Evolutionary conservation across 495 filamentous ascomycete genomes (phyloP).

Genomic region (Xylaria grammica): DNA sequence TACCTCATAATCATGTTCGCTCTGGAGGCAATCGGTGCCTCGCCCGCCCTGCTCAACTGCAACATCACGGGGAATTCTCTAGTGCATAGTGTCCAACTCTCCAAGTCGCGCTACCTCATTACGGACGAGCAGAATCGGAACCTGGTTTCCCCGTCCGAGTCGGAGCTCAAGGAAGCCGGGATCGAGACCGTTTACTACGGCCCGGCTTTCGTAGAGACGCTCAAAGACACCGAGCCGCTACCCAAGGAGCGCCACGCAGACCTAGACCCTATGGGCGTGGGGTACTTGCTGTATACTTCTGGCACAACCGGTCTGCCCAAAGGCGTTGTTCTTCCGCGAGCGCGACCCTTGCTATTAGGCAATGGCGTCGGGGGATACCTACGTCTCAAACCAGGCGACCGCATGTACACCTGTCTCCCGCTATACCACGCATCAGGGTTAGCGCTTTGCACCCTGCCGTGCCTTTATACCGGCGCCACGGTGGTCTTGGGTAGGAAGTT

Average conservation of each 20-base stretch:
- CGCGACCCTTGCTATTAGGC: slow-evolving; percentile 28
- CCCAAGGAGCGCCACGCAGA: slow-evolving; percentile 27
- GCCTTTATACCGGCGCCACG: slow-evolving; percentile 60
- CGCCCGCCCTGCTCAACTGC: slow-evolving; percentile 49
- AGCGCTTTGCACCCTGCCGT: slow-evolving; percentile 53
- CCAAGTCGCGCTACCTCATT: slow-evolving; percentile 37
- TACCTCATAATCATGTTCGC: slow-evolving; percentile 52
- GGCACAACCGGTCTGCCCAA: slow-evolving; percentile 62
- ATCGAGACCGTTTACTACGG: slow-evolving; percentile 38
- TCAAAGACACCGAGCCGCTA: slow-evolving; percentile 28
- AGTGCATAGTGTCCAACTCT: slow-evolving; percentile 42
- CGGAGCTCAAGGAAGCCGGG: slow-evolving; percentile 30
- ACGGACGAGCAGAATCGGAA: slow-evolving; percentile 35
- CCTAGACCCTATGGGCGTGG: slow-evolving; percentile 19
- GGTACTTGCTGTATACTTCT: slow-evolving; percentile 32
- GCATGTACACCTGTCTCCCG: slow-evolving; percentile 80
- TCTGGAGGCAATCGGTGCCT: slow-evolving; percentile 52
- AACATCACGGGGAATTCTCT: slow-evolving; percentile 43
- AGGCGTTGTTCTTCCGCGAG: slow-evolving; percentile 41
- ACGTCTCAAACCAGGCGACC: slow-evolving; percentile 40
- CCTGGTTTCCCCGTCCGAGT: slow-evolving; percentile 36
- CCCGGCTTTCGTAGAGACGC: slow-evolving; percentile 18
- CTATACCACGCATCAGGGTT: slow-evolving; percentile 79
- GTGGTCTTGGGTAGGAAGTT: slow-evolving; percentile 73
- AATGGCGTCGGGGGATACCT: slow-evolving; percentile 19